Evolutionary conservation across 2,329 filamentous ascomycete genomes (phyloP).

Genomic region (Xylariaceae sp.): DNA sequence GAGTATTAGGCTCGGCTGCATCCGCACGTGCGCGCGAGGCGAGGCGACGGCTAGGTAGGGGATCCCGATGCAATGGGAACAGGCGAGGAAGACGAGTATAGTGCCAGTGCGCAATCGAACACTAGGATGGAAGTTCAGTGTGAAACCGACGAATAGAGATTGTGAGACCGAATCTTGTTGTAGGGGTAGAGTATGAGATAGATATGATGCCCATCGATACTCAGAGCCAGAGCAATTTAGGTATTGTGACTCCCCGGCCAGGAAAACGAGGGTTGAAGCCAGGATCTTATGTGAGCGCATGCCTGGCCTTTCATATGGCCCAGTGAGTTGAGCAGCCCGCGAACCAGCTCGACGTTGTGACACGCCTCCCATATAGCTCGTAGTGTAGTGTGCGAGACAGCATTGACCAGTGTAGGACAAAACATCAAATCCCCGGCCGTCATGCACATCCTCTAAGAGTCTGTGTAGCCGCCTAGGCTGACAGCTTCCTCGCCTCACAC

Average conservation of each 20-base stretch:
- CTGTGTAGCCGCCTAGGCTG: no score
- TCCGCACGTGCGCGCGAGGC: conserved; percentile 9
- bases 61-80: not conserved
- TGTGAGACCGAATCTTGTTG: not conserved
- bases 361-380: not conserved
- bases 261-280: conserved; percentile 9
- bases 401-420: no score
- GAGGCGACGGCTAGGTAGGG: not conserved
- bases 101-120: conserved; percentile 7
- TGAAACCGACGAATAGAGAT: not conserved
- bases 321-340: not conserved
- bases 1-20: conserved; percentile 14
- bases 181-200: conserved; percentile 2
- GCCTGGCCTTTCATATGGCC: not conserved
- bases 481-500: no score
- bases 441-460: no score
- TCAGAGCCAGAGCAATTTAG: conserved; percentile 3
- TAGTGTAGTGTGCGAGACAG: no score
- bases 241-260: conserved; percentile 1
- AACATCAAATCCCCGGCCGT: no score
- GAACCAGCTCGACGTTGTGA: not conserved
- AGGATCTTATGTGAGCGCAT: conserved; percentile 14
- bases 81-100: conserved; percentile 4
- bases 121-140: conserved; percentile 1
- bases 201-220: conserved; percentile 12